Evolutionary conservation across 345 rosid species (phyloP).

Genomic region (Lagerstroemia speciosa): DNA sequence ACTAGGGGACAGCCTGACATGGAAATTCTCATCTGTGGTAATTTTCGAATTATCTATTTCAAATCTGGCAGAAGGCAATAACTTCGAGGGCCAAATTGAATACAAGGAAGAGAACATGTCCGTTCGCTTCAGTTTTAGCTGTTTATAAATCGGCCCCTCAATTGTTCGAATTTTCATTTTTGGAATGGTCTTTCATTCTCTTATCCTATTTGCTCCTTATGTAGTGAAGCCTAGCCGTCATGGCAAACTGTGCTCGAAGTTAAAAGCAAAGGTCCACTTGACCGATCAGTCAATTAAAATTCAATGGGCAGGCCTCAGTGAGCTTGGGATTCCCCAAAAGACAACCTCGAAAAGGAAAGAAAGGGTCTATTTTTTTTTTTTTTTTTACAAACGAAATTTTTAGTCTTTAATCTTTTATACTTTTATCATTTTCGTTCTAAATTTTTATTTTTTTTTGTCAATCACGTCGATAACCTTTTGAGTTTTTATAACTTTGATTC

Average conservation of each 20-base stretch:
- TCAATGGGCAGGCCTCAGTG: background rate
- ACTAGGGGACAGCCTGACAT: no score
- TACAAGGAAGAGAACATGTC: background rate
- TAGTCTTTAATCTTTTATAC: no score
- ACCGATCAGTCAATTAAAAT: background rate
- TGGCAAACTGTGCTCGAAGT: background rate
- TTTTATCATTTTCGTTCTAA: no score
- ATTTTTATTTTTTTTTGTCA: no score
- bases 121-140: background rate
- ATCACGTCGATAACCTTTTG: no score
- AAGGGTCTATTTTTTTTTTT: background rate
- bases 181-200: background rate
- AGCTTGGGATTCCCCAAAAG: constrained; percentile 5
- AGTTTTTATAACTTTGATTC: no score
- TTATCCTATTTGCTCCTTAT: background rate
- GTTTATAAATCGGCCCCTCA: background rate
- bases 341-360: background rate
- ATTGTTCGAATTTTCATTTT: background rate
- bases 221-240: background rate
- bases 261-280: constrained; percentile 1
- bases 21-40: background rate
- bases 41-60: background rate
- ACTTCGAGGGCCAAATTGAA: background rate
- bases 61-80: background rate
- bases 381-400: background rate